These are phyloP conservation scores for Fistulinella prunicolor DNA, from an alignment of 768 basidiomycete genomes.

Conservation along the genomic window DNA sequence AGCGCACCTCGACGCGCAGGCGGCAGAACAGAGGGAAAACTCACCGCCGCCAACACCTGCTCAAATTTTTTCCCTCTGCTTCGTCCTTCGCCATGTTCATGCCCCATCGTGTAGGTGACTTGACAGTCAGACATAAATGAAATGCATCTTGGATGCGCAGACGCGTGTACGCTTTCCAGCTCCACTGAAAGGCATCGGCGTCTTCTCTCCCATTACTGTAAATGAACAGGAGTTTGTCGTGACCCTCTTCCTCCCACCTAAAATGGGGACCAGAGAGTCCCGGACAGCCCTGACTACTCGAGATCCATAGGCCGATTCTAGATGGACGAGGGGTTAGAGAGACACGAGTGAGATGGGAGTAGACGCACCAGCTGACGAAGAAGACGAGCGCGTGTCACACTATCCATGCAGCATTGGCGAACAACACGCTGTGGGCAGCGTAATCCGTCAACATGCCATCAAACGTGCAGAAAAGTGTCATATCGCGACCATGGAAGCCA, in stretches of 20 bases:
- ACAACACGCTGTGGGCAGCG: slow-evolving; percentile 73
- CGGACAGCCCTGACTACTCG: slow-evolving; percentile 72
- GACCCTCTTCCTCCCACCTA: slow-evolving; percentile 78
- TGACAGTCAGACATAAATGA: slow-evolving; percentile 63
- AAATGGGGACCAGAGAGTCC: slow-evolving; percentile 83
- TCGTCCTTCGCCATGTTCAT: slow-evolving; percentile 31
- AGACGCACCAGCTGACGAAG: slow-evolving; percentile 58
- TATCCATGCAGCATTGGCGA: slow-evolving; percentile 80
- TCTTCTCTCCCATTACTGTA: slow-evolving; percentile 47
- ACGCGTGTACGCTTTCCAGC: slow-evolving; percentile 71
- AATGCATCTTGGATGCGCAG: slow-evolving; percentile 74
- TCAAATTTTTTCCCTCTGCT: slow-evolving; percentile 39
- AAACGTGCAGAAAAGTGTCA: slow-evolving; percentile 64
- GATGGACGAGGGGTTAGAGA: background rate
- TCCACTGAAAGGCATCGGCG: slow-evolving; percentile 62
- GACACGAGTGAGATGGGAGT: background rate
- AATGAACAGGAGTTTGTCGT: slow-evolving; percentile 53
- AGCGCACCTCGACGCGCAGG: slow-evolving; percentile 59
- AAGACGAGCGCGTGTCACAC: slow-evolving; percentile 72
- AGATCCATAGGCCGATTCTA: slow-evolving; percentile 76
- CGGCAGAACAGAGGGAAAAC: slow-evolving; percentile 44
- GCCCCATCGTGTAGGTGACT: slow-evolving; percentile 35
- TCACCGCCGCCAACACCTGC: slow-evolving; percentile 58
- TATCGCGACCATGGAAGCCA: slow-evolving; percentile 55
- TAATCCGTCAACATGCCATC: slow-evolving; percentile 73